Percentiles rank a stretch among this genome's conserved stretches.
Evolutionary conservation across 2,329 filamentous ascomycete species (phyloP).

Genomic region (Pleurostoma richardsiae): DNA sequence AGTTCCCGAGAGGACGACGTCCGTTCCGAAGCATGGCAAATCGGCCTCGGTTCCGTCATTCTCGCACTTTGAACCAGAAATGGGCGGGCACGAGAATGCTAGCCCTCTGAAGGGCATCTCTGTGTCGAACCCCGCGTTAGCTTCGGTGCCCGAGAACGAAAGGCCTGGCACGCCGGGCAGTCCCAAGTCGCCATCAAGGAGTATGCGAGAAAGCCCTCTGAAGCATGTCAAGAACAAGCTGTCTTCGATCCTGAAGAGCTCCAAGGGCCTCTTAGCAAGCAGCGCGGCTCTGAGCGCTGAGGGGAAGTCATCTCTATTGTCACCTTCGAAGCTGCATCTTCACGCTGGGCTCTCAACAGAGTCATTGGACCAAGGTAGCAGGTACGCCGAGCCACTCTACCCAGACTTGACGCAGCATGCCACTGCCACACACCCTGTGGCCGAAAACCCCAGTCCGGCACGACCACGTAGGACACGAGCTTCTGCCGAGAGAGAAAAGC

Average conservation of each 20-base stretch:
- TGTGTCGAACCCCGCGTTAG: conserved; percentile 49
- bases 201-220: conserved; percentile 68
- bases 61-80: conserved; percentile 18
- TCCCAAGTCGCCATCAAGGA: conserved; percentile 51
- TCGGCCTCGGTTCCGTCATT: conserved; percentile 58
- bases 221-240: conserved; percentile 92
- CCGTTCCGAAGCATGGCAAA: conserved; percentile 48
- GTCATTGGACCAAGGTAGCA: conserved; percentile 26
- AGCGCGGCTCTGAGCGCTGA: conserved; percentile 61
- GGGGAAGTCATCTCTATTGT: conserved; percentile 52
- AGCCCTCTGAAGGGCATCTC: conserved; percentile 56
- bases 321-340: conserved; percentile 45
- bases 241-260: conserved; percentile 84
- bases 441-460: conserved; percentile 35
- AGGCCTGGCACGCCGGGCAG: conserved; percentile 35
- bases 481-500: conserved; percentile 54
- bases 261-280: conserved; percentile 79
- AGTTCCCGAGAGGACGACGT: conserved; percentile 21
- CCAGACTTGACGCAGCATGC: conserved; percentile 38
- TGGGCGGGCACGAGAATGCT: conserved; percentile 20
- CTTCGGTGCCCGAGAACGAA: conserved; percentile 39
- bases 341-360: conserved; percentile 43
- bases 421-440: conserved; percentile 17
- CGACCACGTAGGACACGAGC: conserved; percentile 48
- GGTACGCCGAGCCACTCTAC: conserved; percentile 30